Evolutionary conservation across 352 stramenopile genomes (phyloP).

Genomic region (Phytophthora aleatoria): DNA sequence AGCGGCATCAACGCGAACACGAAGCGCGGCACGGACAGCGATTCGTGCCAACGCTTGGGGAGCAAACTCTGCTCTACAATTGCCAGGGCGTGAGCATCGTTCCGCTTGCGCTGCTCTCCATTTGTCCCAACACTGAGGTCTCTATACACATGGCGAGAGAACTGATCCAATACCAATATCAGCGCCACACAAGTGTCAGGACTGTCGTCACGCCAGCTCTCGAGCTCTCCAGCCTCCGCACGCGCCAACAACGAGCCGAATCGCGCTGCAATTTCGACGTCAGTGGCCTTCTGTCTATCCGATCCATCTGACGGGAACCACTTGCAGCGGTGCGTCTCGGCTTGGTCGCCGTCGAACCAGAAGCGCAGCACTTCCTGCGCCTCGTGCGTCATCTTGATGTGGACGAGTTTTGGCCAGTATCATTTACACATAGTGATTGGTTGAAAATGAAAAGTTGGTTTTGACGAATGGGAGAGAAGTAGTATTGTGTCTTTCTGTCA

Average conservation of each 20-base stretch:
- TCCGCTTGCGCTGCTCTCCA: constrained; percentile 30
- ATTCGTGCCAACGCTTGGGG: constrained; percentile 50
- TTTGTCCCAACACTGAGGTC: constrained; percentile 26
- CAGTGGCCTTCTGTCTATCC: constrained; percentile 48
- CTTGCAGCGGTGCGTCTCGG: constrained; percentile 56
- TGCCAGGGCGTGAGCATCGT: constrained; percentile 54
- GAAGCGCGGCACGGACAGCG: constrained; percentile 58
- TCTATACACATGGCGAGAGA: constrained; percentile 83
- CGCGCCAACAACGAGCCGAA: constrained; percentile 50
- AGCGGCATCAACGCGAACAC: constrained; percentile 89
- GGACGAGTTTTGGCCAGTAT: constrained; percentile 25
- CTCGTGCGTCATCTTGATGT: constrained; percentile 20
- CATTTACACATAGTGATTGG: constrained; percentile 5
- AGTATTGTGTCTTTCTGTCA: constrained; percentile 4
- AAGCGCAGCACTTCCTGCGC: constrained; percentile 52
- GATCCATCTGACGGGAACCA: constrained; percentile 68
- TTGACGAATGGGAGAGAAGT: constrained; percentile 12
- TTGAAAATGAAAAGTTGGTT: background rate
- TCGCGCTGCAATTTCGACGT: constrained; percentile 41
- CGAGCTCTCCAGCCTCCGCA: constrained; percentile 53
- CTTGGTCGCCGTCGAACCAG: constrained; percentile 65
- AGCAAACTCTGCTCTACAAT: constrained; percentile 54
- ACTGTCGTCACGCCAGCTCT: constrained; percentile 42
- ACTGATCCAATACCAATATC: constrained; percentile 88
- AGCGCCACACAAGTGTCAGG: constrained; percentile 67